phyloP scores from a whole-genome alignment of 257 asterid species.

The Nicotiana sylvestris region DNA sequence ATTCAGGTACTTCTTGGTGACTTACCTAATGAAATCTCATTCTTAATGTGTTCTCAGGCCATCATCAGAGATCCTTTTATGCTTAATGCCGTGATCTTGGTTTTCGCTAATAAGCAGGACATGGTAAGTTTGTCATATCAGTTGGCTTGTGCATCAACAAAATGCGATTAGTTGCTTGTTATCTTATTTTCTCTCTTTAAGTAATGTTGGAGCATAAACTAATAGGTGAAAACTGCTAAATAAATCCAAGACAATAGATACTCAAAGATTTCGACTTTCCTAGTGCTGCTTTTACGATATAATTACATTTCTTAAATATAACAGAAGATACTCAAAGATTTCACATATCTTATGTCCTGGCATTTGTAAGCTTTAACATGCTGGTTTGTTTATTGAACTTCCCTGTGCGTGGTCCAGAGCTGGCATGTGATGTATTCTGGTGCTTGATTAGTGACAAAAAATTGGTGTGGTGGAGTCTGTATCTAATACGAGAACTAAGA shows the following conservation, averaged over 20 bases:
- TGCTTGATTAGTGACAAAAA: not conserved
- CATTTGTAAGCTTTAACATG: constrained; percentile 1
- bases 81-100: constrained; percentile 21
- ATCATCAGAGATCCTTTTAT: constrained; percentile 20
- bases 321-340: not conserved
- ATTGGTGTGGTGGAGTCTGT: not conserved
- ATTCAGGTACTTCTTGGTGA: constrained; percentile 14
- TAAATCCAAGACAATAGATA: not conserved
- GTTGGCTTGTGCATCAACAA: not conserved
- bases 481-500: not conserved
- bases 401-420: not conserved
- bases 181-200: not conserved
- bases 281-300: not conserved
- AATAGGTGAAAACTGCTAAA: not conserved
- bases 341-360: not conserved
- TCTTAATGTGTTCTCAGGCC: constrained; percentile 18
- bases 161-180: not conserved
- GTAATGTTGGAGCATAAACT: not conserved
- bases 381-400: not conserved
- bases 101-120: constrained; percentile 85
- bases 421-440: not conserved
- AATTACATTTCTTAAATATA: not conserved
- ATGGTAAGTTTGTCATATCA: constrained; percentile 50
- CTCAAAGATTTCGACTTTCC: not conserved
- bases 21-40: constrained; percentile 13